These are phyloP conservation scores for Plectranthus barbatus DNA, from an alignment of 257 asterid species.

Conservation along the genomic window DNA sequence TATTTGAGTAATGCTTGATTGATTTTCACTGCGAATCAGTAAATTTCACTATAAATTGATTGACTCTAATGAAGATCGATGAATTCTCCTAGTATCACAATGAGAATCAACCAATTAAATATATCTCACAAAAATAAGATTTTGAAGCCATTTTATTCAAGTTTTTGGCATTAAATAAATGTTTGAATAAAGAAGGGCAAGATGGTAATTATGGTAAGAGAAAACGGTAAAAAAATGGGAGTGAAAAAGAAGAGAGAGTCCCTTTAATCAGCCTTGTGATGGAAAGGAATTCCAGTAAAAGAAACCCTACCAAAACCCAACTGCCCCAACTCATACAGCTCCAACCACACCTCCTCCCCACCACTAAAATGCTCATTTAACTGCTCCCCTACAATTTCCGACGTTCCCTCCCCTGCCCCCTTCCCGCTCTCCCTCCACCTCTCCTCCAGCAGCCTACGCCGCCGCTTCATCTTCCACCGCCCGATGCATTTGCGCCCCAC, in stretches of 20 bases:
- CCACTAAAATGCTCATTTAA: constrained; percentile 40
- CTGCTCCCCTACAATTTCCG: constrained; percentile 35
- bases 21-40: too few species aligned
- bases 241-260: neutral
- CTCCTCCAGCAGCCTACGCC: constrained; percentile 28
- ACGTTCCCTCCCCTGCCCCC: constrained; percentile 8
- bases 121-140: too few species aligned
- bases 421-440: constrained; percentile 22
- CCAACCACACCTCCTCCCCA: constrained; percentile 69
- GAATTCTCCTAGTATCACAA: too few species aligned
- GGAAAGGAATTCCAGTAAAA: constrained; percentile 53
- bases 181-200: neutral
- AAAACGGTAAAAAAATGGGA: neutral
- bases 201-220: constrained; percentile 1
- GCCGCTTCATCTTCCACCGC: constrained; percentile 23
- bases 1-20: too few species aligned
- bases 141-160: too few species aligned
- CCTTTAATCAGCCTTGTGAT: constrained; percentile 30
- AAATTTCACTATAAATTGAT: too few species aligned
- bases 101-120: too few species aligned
- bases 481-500: constrained; percentile 54
- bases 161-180: too few species aligned
- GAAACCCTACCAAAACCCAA: constrained; percentile 96
- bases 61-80: too few species aligned
- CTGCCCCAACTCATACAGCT: constrained; percentile 59